phyloP scores from a whole-genome alignment of 441 rosid species.

The Erodium moschatum region DNA sequence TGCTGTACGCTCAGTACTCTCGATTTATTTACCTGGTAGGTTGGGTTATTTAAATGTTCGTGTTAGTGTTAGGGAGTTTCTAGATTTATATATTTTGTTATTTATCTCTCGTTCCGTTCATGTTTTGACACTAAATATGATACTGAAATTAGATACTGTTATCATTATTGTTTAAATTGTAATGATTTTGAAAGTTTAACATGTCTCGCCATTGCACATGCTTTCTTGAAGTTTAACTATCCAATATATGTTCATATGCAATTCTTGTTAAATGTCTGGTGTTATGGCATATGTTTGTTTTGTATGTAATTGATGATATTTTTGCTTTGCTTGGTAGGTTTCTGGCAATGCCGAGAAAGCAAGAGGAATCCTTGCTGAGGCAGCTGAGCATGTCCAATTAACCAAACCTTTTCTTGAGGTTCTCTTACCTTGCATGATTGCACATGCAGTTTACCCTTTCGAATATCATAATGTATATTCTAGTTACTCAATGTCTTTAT shows the following conservation, averaged over 20 bases:
- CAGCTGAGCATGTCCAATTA: constrained; percentile 63
- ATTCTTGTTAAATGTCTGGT: not conserved
- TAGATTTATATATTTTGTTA: not conserved
- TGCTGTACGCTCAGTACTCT: constrained; percentile 78
- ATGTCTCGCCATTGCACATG: too few relatives aligned
- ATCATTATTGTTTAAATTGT: too few relatives aligned
- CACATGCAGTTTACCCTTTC: not conserved
- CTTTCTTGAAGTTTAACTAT: not conserved
- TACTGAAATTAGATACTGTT: too few relatives aligned
- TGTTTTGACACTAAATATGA: too few relatives aligned
- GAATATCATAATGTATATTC: not conserved
- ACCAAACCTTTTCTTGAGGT: constrained; percentile 81
- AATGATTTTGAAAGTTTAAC: too few relatives aligned
- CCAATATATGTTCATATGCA: not conserved
- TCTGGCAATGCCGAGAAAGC: constrained; percentile 65
- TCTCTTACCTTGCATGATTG: not conserved
- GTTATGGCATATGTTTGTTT: not conserved
- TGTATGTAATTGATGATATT: not conserved
- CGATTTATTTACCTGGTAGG: constrained; percentile 72
- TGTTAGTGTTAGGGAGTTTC: not conserved
- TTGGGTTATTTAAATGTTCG: not conserved
- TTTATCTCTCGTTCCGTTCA: too few relatives aligned
- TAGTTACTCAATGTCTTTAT: not conserved
- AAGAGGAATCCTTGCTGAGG: constrained; percentile 57
- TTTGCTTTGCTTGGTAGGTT: constrained; percentile 36